Evolutionary conservation across 2,329 filamentous ascomycete genomes (phyloP), one percentile per base, ranked within the genome.

Genomic region (Pseudogymnoascus sp.): DNA sequence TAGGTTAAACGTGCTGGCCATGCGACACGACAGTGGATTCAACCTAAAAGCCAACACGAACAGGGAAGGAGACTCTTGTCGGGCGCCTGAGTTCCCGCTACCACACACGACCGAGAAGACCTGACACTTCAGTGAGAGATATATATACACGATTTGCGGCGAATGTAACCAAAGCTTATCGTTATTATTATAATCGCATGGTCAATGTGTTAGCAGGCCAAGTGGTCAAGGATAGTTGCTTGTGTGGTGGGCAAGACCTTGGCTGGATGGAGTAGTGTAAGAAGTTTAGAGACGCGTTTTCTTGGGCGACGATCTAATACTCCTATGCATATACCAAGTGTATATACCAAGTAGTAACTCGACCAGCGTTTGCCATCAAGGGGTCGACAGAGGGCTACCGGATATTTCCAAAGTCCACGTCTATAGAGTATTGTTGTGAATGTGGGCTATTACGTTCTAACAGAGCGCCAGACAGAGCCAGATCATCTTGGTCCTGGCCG

Each of bases 1-100:
- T 19, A 38, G 70, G 49, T 55, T 33, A 55, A 55, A 55, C 49
- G 49, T 55, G 49, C 28, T 55, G 49, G 49, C 49, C 49, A 55
- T 55, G 49, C 49, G 49, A 55, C 49, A 55, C 49, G 49, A 33
- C 49, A 33, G 49, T 55, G 49, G 49, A 55, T 55, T 55, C 49
- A 9, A 8, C 49, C 49, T 28, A 12, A 55, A 30, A 55, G 28
- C 49, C 49, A 55, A 55, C 49, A 22, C 49, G n/a, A 33, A 16
- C 49, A 55, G 28, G 49, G 49, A 19, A 55, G 49, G 28, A 35
- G 5, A 35, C n/a, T 55, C 28, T 55, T 35, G 28, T 55, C 11
- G n/a, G 28, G n/a, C 28, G 9, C 49, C 12, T 5, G 16, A 33
- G 11, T 22, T 35, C n/a, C 28, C n/a, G 45, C 45, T 52, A 14